A percentile compares a stretch with the other conserved stretches of the same genome.
Evolutionary conservation across 352 stramenopile genomes (phyloP).

Genomic region (Phytophthora brassicae): DNA sequence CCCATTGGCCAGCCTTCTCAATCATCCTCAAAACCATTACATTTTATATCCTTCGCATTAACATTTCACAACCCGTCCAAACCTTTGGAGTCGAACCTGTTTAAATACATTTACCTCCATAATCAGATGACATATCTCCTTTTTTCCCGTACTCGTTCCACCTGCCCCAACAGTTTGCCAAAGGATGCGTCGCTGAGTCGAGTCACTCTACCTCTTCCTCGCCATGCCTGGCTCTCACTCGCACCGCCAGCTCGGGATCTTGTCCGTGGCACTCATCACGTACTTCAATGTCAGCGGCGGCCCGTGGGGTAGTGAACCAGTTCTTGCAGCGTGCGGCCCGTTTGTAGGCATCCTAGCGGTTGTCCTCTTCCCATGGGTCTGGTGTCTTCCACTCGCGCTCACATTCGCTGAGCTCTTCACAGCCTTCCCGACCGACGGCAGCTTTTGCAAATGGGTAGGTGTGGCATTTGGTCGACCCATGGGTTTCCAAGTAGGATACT

Average conservation of each 20-base stretch:
- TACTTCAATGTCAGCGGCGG: conserved; percentile 81
- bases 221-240: conserved; percentile 69
- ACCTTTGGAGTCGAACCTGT: too few relatives aligned
- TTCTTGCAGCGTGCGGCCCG: conserved; percentile 61
- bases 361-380: conserved; percentile 71
- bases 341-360: conserved; percentile 67
- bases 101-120: too few relatives aligned
- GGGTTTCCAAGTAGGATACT: conserved; percentile 86
- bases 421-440: conserved; percentile 77
- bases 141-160: background rate
- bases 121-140: too few relatives aligned
- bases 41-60: background rate
- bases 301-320: conserved; percentile 66
- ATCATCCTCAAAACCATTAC: background rate
- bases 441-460: conserved; percentile 83
- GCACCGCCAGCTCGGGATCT: conserved; percentile 62
- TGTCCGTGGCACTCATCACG: conserved; percentile 73
- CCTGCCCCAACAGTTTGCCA: too few relatives aligned
- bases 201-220: background rate
- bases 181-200: too few relatives aligned
- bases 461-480: conserved; percentile 78
- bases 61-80: background rate
- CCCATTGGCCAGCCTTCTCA: background rate
- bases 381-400: conserved; percentile 69
- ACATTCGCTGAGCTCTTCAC: conserved; percentile 80